A percentile compares a stretch with the other conserved stretches of the same genome.
Evolutionary conservation across 129 eudicot genomes (phyloP).

Genomic region (Escallonia rubra): DNA sequence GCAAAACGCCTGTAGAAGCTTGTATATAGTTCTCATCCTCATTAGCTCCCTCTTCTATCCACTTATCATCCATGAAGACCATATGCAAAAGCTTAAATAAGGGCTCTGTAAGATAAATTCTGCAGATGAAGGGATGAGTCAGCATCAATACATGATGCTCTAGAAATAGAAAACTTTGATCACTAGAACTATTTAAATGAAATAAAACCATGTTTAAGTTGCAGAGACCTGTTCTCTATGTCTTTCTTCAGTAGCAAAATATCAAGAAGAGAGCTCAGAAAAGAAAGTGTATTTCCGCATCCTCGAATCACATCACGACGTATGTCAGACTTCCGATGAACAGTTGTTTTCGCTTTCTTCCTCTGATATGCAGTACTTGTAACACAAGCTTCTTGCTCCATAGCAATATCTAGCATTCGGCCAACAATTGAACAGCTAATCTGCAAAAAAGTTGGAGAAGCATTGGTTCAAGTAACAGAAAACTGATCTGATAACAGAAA

Average conservation of each 20-base stretch:
- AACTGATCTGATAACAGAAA: too few species aligned
- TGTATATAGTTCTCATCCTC: slow-evolving; percentile 29
- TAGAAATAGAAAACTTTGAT: neutral
- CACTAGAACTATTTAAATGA: neutral
- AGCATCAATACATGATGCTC: neutral
- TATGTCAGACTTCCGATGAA: slow-evolving; percentile 22
- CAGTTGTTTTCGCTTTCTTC: slow-evolving; percentile 48
- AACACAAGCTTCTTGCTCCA: slow-evolving; percentile 20
- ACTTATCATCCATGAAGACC: slow-evolving; percentile 42
- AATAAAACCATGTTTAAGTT: slow-evolving; percentile 1
- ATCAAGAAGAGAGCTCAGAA: slow-evolving; percentile 72
- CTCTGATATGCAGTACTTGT: slow-evolving; percentile 27
- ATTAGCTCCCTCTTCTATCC: slow-evolving; percentile 32
- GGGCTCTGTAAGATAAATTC: slow-evolving; percentile 47
- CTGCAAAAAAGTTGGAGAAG: slow-evolving; percentile 27
- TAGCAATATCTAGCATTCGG: slow-evolving; percentile 46
- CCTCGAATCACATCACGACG: slow-evolving; percentile 21
- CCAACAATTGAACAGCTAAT: slow-evolving; percentile 35
- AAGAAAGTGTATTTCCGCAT: slow-evolving; percentile 36
- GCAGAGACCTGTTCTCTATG: slow-evolving; percentile 64
- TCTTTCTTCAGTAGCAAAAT: slow-evolving; percentile 72
- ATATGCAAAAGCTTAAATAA: slow-evolving; percentile 57
- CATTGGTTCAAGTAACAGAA: neutral
- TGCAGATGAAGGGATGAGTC: slow-evolving; percentile 15
- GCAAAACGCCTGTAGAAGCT: slow-evolving; percentile 33